Base-by-base conservation (phyloP, 352 stramenopile species). In the Phytopythium sindhum region DNA sequence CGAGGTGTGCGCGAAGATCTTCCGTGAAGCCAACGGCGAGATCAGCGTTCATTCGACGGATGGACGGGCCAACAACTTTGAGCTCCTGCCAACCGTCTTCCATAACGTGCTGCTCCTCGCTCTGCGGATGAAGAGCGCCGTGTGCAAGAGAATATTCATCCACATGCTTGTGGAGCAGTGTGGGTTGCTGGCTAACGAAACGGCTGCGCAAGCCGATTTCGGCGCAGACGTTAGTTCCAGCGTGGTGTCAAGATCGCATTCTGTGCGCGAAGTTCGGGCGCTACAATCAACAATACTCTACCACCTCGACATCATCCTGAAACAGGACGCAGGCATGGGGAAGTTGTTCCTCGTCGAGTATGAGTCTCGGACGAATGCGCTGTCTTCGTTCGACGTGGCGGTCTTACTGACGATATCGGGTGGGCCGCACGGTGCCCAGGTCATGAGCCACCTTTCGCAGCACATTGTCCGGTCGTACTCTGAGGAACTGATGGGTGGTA, bases 221-320 rank as follows among this genome's bases (percentile, higher is more conserved):
- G 21, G 15, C 9, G n/a, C 21, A n/a, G 58, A 48, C 14, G 23
- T 17, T 1, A 35, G 37, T 9, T 45, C 5, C 24, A 45, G 55
- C 14, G 1, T n/a, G 29, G 8, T 42, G 31, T 47, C 54, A n/a
- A 23, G 45, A n/a, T 26, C 42, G 7, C 21, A 39, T 9, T 54
- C 54, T 14, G 56, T 61, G 4, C 61, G 65, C 12, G 71, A 82
- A 35, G 52, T 82, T 12, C 67, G 68, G 24, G 63, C 61, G 31
- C 54, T 81, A 2, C 72, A 80, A 39, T 83, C 77, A 19, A 89
- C 76, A 8, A 77, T 89, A 44, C 56, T 89, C 17, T 86, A 87
- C 59, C 75, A 89, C 33, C 52, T 85, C 2, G 77, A 85, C 31
- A 73, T 82, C 51, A 68, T 78, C 15, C 57, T 87, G 53, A 68